phyloP scores from a whole-genome alignment of 2,329 filamentous ascomycete species.

The Elsinoe fawcettii region DNA sequence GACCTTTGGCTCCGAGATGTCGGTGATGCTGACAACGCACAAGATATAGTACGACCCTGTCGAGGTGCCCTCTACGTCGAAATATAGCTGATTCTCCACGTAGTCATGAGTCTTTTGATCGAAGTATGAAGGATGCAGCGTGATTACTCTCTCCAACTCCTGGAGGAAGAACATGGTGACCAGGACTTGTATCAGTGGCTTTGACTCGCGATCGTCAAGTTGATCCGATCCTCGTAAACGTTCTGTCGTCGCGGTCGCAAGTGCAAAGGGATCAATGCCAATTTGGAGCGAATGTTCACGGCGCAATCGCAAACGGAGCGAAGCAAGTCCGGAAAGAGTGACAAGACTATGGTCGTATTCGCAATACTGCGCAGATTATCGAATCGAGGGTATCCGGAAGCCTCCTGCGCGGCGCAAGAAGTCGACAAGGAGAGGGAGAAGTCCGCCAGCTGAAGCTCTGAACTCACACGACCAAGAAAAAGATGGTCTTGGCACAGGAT shows the following conservation, averaged over 20 bases:
- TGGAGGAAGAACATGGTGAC: constrained; percentile 89
- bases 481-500: constrained; percentile 5
- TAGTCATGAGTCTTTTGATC: constrained; percentile 87
- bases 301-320: too few species aligned
- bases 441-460: not conserved
- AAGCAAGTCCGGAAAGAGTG: not conserved
- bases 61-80: constrained; percentile 91
- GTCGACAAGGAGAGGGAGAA: constrained; percentile 9
- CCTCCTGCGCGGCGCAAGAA: constrained; percentile 11
- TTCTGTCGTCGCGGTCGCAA: too few species aligned
- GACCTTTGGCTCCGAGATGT: constrained; percentile 80
- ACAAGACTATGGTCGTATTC: not conserved
- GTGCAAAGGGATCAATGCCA: too few species aligned
- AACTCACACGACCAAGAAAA: constrained; percentile 5
- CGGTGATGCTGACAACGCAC: constrained; percentile 92
- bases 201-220: not conserved
- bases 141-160: constrained; percentile 89
- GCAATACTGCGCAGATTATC: not conserved
- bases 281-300: too few species aligned
- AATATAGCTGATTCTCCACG: constrained; percentile 79
- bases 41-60: constrained; percentile 97
- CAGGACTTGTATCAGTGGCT: not conserved
- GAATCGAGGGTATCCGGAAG: constrained; percentile 1
- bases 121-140: constrained; percentile 94
- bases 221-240: too few species aligned